Base-by-base conservation (phyloP, 805 yeast genomes). In the Nematodospora valgi region DNA sequence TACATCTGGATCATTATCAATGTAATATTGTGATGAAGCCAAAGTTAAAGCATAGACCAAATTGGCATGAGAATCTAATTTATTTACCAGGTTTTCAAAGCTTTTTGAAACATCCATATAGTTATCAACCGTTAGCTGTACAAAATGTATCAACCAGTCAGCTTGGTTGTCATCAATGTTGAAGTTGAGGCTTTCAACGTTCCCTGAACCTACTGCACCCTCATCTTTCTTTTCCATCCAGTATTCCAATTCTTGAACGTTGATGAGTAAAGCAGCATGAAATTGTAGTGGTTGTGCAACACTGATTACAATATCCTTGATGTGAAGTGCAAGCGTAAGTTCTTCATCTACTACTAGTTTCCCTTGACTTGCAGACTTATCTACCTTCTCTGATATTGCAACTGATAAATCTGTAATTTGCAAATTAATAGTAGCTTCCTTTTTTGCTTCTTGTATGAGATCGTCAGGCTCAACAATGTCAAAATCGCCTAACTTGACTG, bases 1-100 rank as follows among this genome's bases (percentile, higher is more conserved):
- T 13, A 88, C 96, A 5, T 86, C 78, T 0, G 98, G 94, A 49
- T 93, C 98, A 43, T 85, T 85, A 32, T 79, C 78, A 27, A 88
- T 74, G 20, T 72, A 70, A 32, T 55, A 52, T 1, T 53, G 49
- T 7, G 48, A 48, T 6, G 73, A 64, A 2, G 70, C 74, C 9
- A 47, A 47, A 3, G 74, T 54, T 13, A 73, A 47, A 8, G 51
- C 46, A 44, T 71, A 71, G 1, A 74, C 53, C 22, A 75, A 48
- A 24, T 71, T 73, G 7, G 65, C 56, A n/a, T 37, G 32, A 2
- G 41, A 41, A 2, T 37, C 30, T n/a, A 40, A 32, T 7, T 52
- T 32, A 5, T 39, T 34, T 0, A 45, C 14, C 6, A 52, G 41
- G 13, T 38, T 35, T 10, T 38, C 23, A 30, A 62, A 44, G 24